Evolutionary conservation across 2,329 filamentous ascomycete species (phyloP).

Genomic region (Neonectria magnoliae): DNA sequence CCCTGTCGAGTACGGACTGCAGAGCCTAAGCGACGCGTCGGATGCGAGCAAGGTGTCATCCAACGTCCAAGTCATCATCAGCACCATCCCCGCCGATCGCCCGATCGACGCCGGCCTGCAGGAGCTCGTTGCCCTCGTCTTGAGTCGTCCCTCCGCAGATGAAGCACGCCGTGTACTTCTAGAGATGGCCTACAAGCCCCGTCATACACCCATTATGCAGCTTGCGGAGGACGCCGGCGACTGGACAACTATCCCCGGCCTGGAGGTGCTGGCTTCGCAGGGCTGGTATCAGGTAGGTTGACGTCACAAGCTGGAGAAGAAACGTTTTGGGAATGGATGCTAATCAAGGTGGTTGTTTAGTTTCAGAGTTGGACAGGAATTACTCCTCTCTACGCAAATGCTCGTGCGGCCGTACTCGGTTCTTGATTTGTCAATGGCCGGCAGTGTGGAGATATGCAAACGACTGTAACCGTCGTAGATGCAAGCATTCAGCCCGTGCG

Average conservation of each 20-base stretch:
- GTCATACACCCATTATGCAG: slow-evolving; percentile 84
- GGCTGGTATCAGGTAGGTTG: slow-evolving; percentile 82
- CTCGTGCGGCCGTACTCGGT: slow-evolving; percentile 68
- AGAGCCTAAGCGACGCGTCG: slow-evolving; percentile 63
- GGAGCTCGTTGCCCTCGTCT: slow-evolving; percentile 67
- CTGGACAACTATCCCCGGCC: slow-evolving; percentile 85
- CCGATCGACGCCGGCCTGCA: slow-evolving; percentile 79
- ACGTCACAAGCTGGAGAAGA: background rate
- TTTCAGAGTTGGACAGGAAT: slow-evolving; percentile 89
- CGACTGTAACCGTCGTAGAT: background rate
- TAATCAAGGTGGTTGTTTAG: slow-evolving; percentile 51
- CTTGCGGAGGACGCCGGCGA: slow-evolving; percentile 76
- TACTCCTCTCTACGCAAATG: slow-evolving; percentile 75
- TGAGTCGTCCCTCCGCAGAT: slow-evolving; percentile 54
- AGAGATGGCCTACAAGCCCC: slow-evolving; percentile 97
- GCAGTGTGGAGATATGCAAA: slow-evolving; percentile 6
- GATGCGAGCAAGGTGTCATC: slow-evolving; percentile 63
- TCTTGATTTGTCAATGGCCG: slow-evolving; percentile 17
- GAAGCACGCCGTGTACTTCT: slow-evolving; percentile 70
- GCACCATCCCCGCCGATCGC: slow-evolving; percentile 89
- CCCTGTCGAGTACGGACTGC: slow-evolving; percentile 76
- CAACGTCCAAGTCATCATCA: slow-evolving; percentile 74
- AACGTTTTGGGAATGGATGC: slow-evolving; percentile 9
- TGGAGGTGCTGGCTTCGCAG: slow-evolving; percentile 91
- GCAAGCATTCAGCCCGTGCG: background rate